Base-by-base conservation (phyloP, 495 filamentous ascomycete species). In the Choiromyces venosus region DNA sequence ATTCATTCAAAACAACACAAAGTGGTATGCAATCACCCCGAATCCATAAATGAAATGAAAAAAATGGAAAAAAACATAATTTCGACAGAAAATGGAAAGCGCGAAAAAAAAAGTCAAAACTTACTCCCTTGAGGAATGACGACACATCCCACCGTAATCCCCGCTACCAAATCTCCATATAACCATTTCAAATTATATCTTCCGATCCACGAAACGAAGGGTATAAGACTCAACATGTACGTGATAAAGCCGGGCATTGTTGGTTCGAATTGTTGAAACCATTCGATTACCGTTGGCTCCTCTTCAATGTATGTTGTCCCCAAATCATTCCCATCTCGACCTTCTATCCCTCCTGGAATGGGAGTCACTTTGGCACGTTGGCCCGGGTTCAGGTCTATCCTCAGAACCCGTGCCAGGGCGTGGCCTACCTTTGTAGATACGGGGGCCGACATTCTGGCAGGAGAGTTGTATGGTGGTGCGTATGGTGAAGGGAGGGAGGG, bases 121-220 rank as follows among this genome's bases (percentile, higher is more conserved):
- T 80, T 61, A 81, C 80, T 98, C 72, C 92, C 91, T 80, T 99
- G 95, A 7, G 95, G 95, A 38, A 99, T 92, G 33, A 99, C 95
- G 42, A 99, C 94, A 68, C 91, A 91, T 70, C 95, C 95, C 69
- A 98, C 94, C 8, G 95, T 99, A 80, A 99, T 91, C 80, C 94
- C 95, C 70, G 95, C 96, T 67, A 97, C 89, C 64, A 97, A 81
- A 83, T 99, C 95, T 71, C 94, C 94, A 18, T 88, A 76, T 16
- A 97, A 83, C 95, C 95, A 99, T 85, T 92, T 88, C 65, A 89
- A 4, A 81, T 99, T 99, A 82, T 99, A 99, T 65, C 89, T 87
- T 14, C 84, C 83, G 74, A 99, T 95, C 95, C 95, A 99, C 1
- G 88, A 86, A 25, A 91, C 77, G 78, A 97, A 97, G 1, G 95